phyloP scores from a whole-genome alignment of 164 flowering plant genomes.

The Tetracentron sinense region DNA sequence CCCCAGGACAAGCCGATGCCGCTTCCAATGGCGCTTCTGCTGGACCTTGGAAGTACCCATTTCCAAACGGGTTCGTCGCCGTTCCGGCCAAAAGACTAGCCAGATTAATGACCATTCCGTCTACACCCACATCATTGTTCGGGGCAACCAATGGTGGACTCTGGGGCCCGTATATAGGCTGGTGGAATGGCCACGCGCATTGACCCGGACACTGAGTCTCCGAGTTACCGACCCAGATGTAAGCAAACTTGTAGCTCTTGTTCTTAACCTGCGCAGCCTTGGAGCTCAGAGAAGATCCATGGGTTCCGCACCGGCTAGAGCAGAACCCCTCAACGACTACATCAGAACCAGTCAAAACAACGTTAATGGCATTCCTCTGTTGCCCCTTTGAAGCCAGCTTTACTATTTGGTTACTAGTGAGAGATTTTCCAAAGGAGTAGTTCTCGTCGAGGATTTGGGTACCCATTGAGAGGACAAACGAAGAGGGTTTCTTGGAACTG shows the following conservation, averaged over 20 bases:
- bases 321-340: slow-evolving; percentile 61
- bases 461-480: slow-evolving; percentile 30
- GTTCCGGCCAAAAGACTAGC: slow-evolving; percentile 51
- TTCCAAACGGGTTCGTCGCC: slow-evolving; percentile 52
- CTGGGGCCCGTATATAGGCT: slow-evolving; percentile 61
- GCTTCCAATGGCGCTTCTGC: slow-evolving; percentile 52
- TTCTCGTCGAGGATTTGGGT: slow-evolving; percentile 45
- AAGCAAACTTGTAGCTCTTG: slow-evolving; percentile 35
- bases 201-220: slow-evolving; percentile 56
- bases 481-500: slow-evolving; percentile 18
- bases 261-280: slow-evolving; percentile 1
- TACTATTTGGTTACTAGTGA: slow-evolving; percentile 30
- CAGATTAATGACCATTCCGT: slow-evolving; percentile 48
- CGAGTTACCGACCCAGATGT: slow-evolving; percentile 67
- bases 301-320: slow-evolving; percentile 51
- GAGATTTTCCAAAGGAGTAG: slow-evolving; percentile 54
- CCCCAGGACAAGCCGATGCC: slow-evolving; percentile 49
- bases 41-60: slow-evolving; percentile 49
- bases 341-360: slow-evolving; percentile 55
- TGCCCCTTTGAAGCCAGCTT: slow-evolving; percentile 44
- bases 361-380: slow-evolving; percentile 33
- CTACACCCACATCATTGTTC: slow-evolving; percentile 50
- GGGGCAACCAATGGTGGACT: slow-evolving; percentile 45
- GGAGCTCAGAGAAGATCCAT: slow-evolving; percentile 27
- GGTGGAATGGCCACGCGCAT: slow-evolving; percentile 70